Evolutionary conservation across 768 basidiomycete species (phyloP).

Genomic region (Tubosaeta sp.): DNA sequence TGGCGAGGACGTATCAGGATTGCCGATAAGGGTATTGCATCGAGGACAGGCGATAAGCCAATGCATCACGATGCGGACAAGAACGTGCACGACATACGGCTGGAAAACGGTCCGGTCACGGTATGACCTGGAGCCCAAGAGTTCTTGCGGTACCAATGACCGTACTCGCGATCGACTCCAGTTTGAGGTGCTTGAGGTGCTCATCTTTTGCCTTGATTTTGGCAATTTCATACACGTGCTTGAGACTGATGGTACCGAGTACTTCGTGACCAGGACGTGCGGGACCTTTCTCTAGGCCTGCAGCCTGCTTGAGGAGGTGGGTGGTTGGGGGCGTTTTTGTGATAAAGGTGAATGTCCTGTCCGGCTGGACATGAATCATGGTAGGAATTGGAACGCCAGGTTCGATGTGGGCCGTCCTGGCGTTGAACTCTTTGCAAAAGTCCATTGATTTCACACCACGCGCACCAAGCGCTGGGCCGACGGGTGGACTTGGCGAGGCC

Average conservation of each 20-base stretch:
- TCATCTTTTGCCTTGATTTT: constrained; percentile 93
- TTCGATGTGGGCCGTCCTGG: constrained; percentile 84
- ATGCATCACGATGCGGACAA: constrained; percentile 17
- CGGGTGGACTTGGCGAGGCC: constrained; percentile 92
- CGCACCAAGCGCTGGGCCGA: constrained; percentile 96
- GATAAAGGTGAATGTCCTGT: constrained; percentile 91
- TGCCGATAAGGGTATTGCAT: constrained; percentile 25
- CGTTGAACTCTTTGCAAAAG: constrained; percentile 99
- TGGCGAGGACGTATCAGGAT: constrained; percentile 11
- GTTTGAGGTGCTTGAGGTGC: constrained; percentile 78
- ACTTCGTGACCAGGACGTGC: constrained; percentile 76
- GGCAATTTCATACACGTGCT: constrained; percentile 98
- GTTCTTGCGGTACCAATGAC: constrained; percentile 86
- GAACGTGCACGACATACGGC: constrained; percentile 23
- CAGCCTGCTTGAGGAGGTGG: constrained; percentile 87
- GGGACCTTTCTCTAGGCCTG: constrained; percentile 87
- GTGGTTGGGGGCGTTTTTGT: constrained; percentile 88
- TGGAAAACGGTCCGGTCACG: constrained; percentile 43
- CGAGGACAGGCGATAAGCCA: constrained; percentile 18
- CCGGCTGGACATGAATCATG: constrained; percentile 89
- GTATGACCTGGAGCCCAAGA: constrained; percentile 85
- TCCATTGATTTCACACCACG: constrained; percentile 99
- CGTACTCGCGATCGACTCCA: constrained; percentile 86
- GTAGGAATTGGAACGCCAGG: constrained; percentile 87
- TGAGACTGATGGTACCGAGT: constrained; percentile 81